A percentile compares a stretch with the other conserved stretches of the same genome.
These are phyloP conservation scores for Chalara sp. DNA, from an alignment of 2,329 filamentous ascomycete species.

Conservation along the genomic window DNA sequence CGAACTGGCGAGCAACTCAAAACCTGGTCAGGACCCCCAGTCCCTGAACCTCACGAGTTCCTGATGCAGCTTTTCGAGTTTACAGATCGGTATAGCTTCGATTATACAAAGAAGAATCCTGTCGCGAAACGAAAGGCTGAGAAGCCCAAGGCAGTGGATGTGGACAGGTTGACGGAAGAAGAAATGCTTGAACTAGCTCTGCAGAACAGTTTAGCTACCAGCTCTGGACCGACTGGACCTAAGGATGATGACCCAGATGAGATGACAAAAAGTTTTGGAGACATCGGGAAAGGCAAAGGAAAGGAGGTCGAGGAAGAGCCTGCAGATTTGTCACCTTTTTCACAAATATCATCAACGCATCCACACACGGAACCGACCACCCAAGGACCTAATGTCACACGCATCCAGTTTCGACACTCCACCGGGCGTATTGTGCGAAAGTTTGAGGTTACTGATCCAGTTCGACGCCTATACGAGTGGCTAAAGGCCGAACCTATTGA, in stretches of 20 bases:
- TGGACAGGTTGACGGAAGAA: conserved; percentile 89
- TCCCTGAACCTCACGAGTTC: conserved; percentile 72
- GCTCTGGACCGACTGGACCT: conserved; percentile 33
- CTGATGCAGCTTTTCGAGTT: conserved; percentile 91
- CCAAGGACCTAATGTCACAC: conserved; percentile 66
- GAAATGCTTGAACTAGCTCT: conserved; percentile 95
- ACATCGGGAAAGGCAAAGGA: conserved; percentile 47
- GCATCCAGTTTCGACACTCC: conserved; percentile 88
- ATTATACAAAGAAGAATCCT: conserved; percentile 83
- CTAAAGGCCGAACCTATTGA: conserved; percentile 83
- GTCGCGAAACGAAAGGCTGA: conserved; percentile 74
- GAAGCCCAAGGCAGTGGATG: conserved; percentile 60
- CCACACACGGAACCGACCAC: conserved; percentile 74
- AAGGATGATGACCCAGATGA: conserved; percentile 78
- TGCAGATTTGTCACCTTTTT: conserved; percentile 44
- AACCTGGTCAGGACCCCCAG: conserved; percentile 81
- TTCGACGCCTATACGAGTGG: conserved; percentile 89
- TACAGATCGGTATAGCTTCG: conserved; percentile 91
- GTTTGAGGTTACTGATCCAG: conserved; percentile 71
- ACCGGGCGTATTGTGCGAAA: conserved; percentile 78
- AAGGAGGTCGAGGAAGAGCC: conserved; percentile 36
- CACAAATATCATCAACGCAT: conserved; percentile 61
- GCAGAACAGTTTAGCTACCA: conserved; percentile 72
- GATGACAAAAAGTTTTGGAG: conserved; percentile 61
- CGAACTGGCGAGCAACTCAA: conserved; percentile 96